Conservation (phyloP, 306 rosid species). For the Cucurbita pepo region DNA sequence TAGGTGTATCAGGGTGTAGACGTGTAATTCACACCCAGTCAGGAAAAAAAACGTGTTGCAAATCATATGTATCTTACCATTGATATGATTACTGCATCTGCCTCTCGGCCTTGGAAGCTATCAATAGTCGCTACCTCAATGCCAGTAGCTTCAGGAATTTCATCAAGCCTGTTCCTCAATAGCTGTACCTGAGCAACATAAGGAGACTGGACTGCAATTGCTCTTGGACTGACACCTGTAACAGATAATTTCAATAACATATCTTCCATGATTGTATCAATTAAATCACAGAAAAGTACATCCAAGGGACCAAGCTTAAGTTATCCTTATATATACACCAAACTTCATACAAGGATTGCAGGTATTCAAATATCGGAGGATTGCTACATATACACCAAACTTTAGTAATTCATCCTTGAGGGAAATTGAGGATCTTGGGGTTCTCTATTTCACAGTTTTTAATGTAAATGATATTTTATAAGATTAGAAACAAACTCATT, state of each 20-base stretch:
- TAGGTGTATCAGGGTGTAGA: neutral
- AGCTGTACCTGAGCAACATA: constrained; percentile 87
- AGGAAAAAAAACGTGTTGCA: neutral
- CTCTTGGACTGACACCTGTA: constrained; percentile 53
- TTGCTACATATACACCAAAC: too few relatives aligned
- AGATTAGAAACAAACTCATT: too few relatives aligned
- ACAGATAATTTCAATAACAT: neutral
- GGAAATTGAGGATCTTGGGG: too few relatives aligned
- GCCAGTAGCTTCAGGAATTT: constrained; percentile 46
- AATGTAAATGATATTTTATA: too few relatives aligned
- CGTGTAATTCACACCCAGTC: neutral
- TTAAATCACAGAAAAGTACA: neutral
- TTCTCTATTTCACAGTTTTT: too few relatives aligned
- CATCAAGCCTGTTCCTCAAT: constrained; percentile 66
- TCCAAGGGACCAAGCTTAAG: neutral
- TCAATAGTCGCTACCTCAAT: constrained; percentile 74
- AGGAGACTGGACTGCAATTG: constrained; percentile 76
- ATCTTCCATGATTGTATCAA: neutral
- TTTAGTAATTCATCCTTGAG: too few relatives aligned
- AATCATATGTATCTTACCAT: constrained; percentile 31
- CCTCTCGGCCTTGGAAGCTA: constrained; percentile 89
- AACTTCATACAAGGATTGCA: neutral
- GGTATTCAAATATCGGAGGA: neutral
- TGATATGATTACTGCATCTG: constrained; percentile 78
- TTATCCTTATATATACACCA: neutral